Percentiles rank a stretch among this genome's conserved stretches.
Evolutionary conservation across 169 alveolate genomes (phyloP).

Genomic region (Eimeria necatrix): DNA sequence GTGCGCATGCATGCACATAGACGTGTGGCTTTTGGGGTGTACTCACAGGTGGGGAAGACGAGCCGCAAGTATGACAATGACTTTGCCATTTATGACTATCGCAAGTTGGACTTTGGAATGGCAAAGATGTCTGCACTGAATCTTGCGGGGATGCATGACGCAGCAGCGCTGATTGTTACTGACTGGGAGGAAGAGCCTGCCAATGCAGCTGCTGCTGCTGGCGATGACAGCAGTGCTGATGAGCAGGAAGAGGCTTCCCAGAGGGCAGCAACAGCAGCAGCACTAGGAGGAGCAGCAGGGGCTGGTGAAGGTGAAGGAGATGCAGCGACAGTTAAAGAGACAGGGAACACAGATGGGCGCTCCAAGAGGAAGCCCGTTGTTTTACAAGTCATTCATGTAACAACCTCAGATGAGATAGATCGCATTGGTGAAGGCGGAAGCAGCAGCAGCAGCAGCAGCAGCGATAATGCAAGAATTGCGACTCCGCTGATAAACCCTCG

Average conservation of each 20-base stretch:
- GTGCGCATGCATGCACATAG: too few relatives aligned
- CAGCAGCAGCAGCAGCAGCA: not conserved
- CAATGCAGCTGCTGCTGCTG: not conserved
- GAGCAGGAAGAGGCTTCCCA: not conserved
- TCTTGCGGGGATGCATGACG: slow-evolving; percentile 85
- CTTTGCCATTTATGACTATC: slow-evolving; percentile 85
- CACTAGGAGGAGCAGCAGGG: not conserved
- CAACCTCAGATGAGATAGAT: slow-evolving; percentile 52
- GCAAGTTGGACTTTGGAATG: slow-evolving; percentile 88
- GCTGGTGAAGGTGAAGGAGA: not conserved
- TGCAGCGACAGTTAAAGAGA: not conserved
- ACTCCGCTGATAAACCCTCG: slow-evolving; percentile 81
- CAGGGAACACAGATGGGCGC: not conserved
- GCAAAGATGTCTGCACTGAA: slow-evolving; percentile 87
- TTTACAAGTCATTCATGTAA: slow-evolving; percentile 51
- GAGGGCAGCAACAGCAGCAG: not conserved
- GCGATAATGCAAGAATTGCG: slow-evolving; percentile 17
- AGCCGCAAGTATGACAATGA: slow-evolving; percentile 86
- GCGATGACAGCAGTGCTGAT: not conserved
- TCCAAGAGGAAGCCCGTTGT: slow-evolving; percentile 6
- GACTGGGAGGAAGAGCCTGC: slow-evolving; percentile 24
- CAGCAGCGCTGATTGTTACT: slow-evolving; percentile 82
- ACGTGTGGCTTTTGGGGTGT: not conserved
- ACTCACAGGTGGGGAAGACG: slow-evolving; percentile 83
- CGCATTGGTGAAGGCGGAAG: not conserved